phyloP scores from a whole-genome alignment of 306 rosid species.

The Quercus gilva region DNA sequence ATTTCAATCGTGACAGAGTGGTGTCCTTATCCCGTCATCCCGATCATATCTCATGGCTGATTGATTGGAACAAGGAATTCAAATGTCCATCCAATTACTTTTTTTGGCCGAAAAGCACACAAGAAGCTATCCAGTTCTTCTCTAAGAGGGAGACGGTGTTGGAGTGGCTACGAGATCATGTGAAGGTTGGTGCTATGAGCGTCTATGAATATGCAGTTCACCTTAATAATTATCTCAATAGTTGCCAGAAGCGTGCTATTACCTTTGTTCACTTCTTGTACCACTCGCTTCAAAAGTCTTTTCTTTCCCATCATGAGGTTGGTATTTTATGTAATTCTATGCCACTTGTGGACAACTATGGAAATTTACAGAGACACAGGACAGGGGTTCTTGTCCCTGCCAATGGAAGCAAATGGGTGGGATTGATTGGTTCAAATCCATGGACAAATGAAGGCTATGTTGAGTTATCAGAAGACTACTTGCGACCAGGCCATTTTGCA shows the following conservation, averaged over 20 bases:
- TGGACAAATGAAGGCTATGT: constrained; percentile 54
- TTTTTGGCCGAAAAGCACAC: constrained; percentile 62
- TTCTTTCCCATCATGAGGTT: constrained; percentile 25
- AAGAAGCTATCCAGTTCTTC: constrained; percentile 29
- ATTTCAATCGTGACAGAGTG: not conserved
- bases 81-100: constrained; percentile 1
- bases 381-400: constrained; percentile 60
- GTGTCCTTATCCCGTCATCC: constrained; percentile 25
- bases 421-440: constrained; percentile 51
- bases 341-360: constrained; percentile 67
- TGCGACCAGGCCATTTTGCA: constrained; percentile 25
- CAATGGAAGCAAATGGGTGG: constrained; percentile 64
- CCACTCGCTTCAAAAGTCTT: constrained; percentile 24
- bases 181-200: constrained; percentile 8
- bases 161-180: constrained; percentile 43
- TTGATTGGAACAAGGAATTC: constrained; percentile 52
- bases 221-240: constrained; percentile 11
- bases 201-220: constrained; percentile 30
- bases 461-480: constrained; percentile 54
- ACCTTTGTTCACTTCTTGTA: constrained; percentile 58
- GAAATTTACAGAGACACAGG: constrained; percentile 8
- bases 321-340: constrained; percentile 16
- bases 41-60: constrained; percentile 49
- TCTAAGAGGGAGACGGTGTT: constrained; percentile 19
- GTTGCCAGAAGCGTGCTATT: constrained; percentile 23